Evolutionary conservation across 2,329 filamentous ascomycete species (phyloP).

Genomic region (Trichophyton simii): DNA sequence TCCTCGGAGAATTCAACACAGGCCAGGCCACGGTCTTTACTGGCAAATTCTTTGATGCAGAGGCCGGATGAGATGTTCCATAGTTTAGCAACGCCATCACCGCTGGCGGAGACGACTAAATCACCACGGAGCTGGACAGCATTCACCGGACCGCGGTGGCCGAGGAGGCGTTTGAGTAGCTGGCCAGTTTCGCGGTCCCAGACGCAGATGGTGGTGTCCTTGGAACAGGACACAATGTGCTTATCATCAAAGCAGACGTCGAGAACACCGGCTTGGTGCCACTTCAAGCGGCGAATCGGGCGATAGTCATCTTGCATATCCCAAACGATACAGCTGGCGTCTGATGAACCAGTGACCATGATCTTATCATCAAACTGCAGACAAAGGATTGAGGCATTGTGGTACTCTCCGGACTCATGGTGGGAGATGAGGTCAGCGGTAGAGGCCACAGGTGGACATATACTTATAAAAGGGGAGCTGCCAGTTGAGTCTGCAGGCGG

Average conservation of each 20-base stretch:
- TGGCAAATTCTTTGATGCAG: conserved; percentile 78
- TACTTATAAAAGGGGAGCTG: conserved; percentile 33
- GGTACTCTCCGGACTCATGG: conserved; percentile 42
- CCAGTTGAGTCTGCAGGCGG: conserved; percentile 30
- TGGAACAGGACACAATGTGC: conserved; percentile 93
- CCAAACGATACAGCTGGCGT: conserved; percentile 84
- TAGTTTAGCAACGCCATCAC: conserved; percentile 83
- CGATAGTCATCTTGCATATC: conserved; percentile 65
- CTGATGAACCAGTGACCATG: conserved; percentile 88
- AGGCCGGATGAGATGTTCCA: conserved; percentile 89
- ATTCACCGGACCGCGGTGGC: conserved; percentile 87
- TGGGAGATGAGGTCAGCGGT: conserved; percentile 41
- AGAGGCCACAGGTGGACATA: conserved; percentile 40
- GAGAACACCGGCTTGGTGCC: conserved; percentile 77
- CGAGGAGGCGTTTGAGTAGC: conserved; percentile 65
- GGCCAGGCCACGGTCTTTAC: conserved; percentile 84
- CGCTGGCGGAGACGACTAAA: conserved; percentile 82
- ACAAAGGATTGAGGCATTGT: conserved; percentile 87
- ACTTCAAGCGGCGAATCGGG: conserved; percentile 63
- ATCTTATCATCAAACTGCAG: conserved; percentile 88
- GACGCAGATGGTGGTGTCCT: conserved; percentile 85
- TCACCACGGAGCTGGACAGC: conserved; percentile 91
- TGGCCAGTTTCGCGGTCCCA: conserved; percentile 76
- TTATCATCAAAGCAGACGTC: conserved; percentile 87
- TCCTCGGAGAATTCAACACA: conserved; percentile 95